These are phyloP conservation scores for Kodamaea alishanica DNA, from an alignment of 1,139 yeast species.

Conservation along the genomic window DNA sequence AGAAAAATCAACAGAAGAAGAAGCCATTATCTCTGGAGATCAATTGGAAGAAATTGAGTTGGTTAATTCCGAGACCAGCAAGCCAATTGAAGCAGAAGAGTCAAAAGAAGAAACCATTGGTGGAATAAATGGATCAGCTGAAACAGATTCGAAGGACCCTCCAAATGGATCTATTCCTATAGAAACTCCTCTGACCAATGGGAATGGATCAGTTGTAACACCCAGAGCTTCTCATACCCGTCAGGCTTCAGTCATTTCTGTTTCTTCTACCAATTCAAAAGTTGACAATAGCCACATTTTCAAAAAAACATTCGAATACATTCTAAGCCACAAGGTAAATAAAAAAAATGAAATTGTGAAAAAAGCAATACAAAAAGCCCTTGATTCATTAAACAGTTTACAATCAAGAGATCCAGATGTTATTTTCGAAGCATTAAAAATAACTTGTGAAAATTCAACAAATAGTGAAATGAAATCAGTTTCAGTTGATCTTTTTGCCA, in stretches of 20 bases:
- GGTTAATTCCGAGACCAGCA: slow-evolving; percentile 1
- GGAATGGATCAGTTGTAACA: background rate
- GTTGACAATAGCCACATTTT: slow-evolving; percentile 40
- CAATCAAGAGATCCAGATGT: slow-evolving; percentile 33
- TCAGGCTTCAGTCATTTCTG: slow-evolving; percentile 22
- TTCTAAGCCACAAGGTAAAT: slow-evolving; percentile 36
- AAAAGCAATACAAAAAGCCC: slow-evolving; percentile 32
- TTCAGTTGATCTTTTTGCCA: slow-evolving; percentile 45
- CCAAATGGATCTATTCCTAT: background rate
- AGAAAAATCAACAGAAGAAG: slow-evolving; percentile 1
- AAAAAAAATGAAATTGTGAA: slow-evolving; percentile 38
- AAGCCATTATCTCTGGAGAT: slow-evolving; percentile 2
- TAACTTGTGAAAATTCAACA: slow-evolving; percentile 32
- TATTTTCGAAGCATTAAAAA: slow-evolving; percentile 39
- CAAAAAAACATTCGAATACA: slow-evolving; percentile 36
- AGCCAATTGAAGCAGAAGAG: background rate
- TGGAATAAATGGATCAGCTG: background rate
- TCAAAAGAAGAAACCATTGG: background rate
- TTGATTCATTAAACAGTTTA: slow-evolving; percentile 31
- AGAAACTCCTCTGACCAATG: no score
- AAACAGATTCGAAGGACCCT: background rate
- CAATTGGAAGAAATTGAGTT: slow-evolving; percentile 7
- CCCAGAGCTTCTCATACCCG: slow-evolving; percentile 13
- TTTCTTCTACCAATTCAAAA: slow-evolving; percentile 22
- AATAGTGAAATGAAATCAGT: slow-evolving; percentile 33